phyloP scores from a whole-genome alignment of 768 basidiomycete species.

The Suillus placidus region DNA sequence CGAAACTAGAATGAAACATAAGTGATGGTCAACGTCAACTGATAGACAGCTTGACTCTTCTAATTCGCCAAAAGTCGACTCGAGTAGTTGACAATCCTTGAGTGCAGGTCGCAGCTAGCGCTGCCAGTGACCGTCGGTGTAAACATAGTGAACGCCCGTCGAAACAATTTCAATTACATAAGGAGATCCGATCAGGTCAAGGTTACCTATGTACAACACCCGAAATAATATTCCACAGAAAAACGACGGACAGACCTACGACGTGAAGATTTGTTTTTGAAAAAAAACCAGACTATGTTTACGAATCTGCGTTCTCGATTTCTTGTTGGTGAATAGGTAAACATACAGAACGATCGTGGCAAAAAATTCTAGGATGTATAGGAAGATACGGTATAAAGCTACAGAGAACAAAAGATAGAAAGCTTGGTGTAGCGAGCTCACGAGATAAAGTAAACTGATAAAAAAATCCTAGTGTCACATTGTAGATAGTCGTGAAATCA shows the following conservation, averaged over 20 bases:
- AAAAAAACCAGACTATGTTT: too few species aligned
- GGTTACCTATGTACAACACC: too few species aligned
- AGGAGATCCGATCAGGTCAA: too few species aligned
- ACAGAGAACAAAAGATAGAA: neutral
- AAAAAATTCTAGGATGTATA: constrained; percentile 5
- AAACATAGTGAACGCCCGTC: too few species aligned
- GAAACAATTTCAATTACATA: too few species aligned
- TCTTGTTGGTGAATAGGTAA: neutral
- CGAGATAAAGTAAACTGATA: constrained; percentile 20
- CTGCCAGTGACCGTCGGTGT: too few species aligned
- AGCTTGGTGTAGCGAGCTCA: neutral
- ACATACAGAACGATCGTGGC: neutral
- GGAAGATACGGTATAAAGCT: constrained; percentile 8
- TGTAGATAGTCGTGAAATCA: constrained; percentile 6
- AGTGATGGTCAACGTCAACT: neutral
- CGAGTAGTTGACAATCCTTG: neutral
- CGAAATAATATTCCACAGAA: too few species aligned
- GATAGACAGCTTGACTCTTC: neutral
- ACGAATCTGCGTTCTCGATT: neutral
- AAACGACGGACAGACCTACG: too few species aligned
- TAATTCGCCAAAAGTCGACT: neutral
- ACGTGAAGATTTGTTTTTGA: too few species aligned
- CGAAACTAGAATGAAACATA: neutral
- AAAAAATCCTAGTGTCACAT: constrained; percentile 8
- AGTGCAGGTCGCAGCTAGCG: neutral